Conservation (phyloP, 805 yeast species). For the Starmera dryadoides region DNA sequence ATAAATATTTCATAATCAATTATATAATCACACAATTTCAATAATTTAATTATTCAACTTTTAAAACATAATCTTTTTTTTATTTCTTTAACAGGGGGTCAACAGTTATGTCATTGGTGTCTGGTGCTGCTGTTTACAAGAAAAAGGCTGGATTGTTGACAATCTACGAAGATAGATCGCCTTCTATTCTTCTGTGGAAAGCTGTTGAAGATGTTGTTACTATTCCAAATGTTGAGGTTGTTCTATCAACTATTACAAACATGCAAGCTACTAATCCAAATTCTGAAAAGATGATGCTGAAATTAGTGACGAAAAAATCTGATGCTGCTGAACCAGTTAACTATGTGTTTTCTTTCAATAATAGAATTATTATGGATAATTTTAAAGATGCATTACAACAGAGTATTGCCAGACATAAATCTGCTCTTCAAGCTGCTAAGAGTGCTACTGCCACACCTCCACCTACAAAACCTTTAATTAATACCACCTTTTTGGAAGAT, state of each 20-base stretch:
- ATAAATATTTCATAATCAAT: too few relatives aligned
- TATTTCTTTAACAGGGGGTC: too few relatives aligned
- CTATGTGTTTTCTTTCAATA: slow-evolving; percentile 55
- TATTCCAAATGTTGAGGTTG: slow-evolving; percentile 31
- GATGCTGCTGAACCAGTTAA: slow-evolving; percentile 22
- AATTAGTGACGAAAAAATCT: slow-evolving; percentile 38
- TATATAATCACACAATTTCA: too few relatives aligned
- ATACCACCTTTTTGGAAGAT: slow-evolving; percentile 31
- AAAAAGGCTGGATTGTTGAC: slow-evolving; percentile 51
- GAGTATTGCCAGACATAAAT: slow-evolving; percentile 56
- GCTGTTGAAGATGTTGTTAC: slow-evolving; percentile 42
- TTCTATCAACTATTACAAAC: slow-evolving; percentile 35
- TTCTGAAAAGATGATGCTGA: slow-evolving; percentile 60
- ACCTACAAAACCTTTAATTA: slow-evolving; percentile 23
- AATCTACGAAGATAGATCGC: slow-evolving; percentile 47
- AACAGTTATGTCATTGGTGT: slow-evolving; percentile 26
- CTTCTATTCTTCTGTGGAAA: slow-evolving; percentile 51
- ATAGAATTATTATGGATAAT: slow-evolving; percentile 68
- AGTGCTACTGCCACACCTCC: slow-evolving; percentile 14
- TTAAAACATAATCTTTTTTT: too few relatives aligned
- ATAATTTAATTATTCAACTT: too few relatives aligned
- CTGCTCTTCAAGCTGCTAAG: slow-evolving; percentile 19
- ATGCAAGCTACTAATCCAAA: slow-evolving; percentile 66
- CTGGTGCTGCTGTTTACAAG: slow-evolving; percentile 49
- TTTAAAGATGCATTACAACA: slow-evolving; percentile 63